A percentile compares a stretch with the other conserved stretches of the same genome.
phyloP scores from a whole-genome alignment of 495 filamentous ascomycete species.

The Penicillium maclennaniae region DNA sequence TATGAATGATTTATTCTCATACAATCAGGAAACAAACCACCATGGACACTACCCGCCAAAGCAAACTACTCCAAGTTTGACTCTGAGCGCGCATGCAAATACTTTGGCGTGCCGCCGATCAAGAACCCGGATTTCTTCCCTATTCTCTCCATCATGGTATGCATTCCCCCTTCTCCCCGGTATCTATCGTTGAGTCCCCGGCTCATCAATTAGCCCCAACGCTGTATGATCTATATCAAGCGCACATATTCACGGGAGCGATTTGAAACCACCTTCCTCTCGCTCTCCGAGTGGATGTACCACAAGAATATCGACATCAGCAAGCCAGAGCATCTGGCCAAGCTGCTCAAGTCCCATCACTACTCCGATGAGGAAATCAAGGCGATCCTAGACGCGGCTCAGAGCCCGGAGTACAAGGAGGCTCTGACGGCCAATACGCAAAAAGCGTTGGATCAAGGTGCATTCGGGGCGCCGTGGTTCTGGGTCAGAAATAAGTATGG shows the following conservation, averaged over 20 bases:
- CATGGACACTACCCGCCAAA: slow-evolving; percentile 67
- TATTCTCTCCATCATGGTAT: slow-evolving; percentile 44
- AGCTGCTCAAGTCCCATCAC: slow-evolving; percentile 26
- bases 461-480: slow-evolving; percentile 74
- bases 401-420: slow-evolving; percentile 53
- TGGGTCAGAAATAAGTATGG: slow-evolving; percentile 61
- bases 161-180: too few species aligned
- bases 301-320: slow-evolving; percentile 45
- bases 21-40: slow-evolving; percentile 63
- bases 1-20: not conserved
- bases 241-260: slow-evolving; percentile 34
- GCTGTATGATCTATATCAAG: slow-evolving; percentile 64
- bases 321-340: slow-evolving; percentile 39
- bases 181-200: not conserved
- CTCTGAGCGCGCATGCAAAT: slow-evolving; percentile 47
- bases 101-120: slow-evolving; percentile 46
- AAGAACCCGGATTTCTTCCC: slow-evolving; percentile 50
- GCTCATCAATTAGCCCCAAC: slow-evolving; percentile 42
- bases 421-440: slow-evolving; percentile 54
- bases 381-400: slow-evolving; percentile 48
- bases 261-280: slow-evolving; percentile 42
- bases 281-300: slow-evolving; percentile 47
- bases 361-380: slow-evolving; percentile 43
- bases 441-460: slow-evolving; percentile 55
- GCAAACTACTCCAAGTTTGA: slow-evolving; percentile 54